A percentile compares a stretch with the other conserved stretches of the same genome.
Evolutionary conservation across 306 rosid species (phyloP).

Genomic region (Malus asiatica): DNA sequence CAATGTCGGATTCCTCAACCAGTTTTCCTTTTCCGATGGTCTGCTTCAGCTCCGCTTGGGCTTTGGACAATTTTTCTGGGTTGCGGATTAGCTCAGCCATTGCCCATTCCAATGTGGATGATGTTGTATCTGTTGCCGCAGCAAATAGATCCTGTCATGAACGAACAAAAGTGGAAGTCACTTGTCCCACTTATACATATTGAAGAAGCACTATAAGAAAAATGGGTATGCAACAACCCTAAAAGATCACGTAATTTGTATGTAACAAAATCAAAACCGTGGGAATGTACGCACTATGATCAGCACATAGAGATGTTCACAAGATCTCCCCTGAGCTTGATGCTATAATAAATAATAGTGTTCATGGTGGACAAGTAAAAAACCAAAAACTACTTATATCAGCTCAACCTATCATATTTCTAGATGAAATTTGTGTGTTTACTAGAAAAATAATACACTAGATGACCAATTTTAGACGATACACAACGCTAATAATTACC

Average conservation of each 20-base stretch:
- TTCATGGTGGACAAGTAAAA: too few species aligned
- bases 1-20: not conserved
- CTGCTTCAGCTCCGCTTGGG: not conserved
- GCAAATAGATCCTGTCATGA: slow-evolving; percentile 1
- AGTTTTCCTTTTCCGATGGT: not conserved
- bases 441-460: too few species aligned
- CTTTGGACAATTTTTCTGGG: slow-evolving; percentile 1
- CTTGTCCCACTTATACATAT: not conserved
- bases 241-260: not conserved
- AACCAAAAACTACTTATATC: too few species aligned
- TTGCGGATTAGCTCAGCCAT: not conserved
- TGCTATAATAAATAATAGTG: too few species aligned
- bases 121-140: slow-evolving; percentile 9
- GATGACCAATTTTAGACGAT: too few species aligned
- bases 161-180: not conserved
- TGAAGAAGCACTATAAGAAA: not conserved
- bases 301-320: too few species aligned
- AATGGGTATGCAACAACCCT: not conserved
- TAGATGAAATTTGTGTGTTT: too few species aligned
- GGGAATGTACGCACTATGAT: too few species aligned
- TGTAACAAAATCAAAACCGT: not conserved
- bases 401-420: too few species aligned
- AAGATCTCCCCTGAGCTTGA: not conserved
- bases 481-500: not conserved
- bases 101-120: not conserved